Evolutionary conservation across 1,139 yeast species (phyloP).

Genomic region (Pichia sp.): DNA sequence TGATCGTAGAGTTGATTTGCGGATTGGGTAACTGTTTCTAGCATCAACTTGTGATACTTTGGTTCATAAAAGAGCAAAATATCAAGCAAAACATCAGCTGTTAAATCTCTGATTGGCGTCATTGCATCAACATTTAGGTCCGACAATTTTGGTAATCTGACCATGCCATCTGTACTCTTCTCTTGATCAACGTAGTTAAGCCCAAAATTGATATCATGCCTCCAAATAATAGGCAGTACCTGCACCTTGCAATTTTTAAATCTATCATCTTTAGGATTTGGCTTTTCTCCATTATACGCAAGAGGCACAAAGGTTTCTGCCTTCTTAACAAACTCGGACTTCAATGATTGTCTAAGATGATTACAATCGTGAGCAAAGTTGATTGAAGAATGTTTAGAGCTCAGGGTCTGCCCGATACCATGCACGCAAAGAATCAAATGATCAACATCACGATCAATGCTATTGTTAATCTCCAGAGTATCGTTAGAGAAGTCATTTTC

Average conservation of each 20-base stretch:
- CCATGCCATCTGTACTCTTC: conserved; percentile 27
- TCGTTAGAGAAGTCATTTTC: conserved; percentile 47
- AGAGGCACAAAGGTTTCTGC: conserved; percentile 31
- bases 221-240: conserved; percentile 73
- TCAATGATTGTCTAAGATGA: conserved; percentile 58
- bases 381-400: conserved; percentile 69
- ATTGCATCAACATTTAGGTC: conserved; percentile 81
- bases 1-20: conserved; percentile 61
- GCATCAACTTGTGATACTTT: conserved; percentile 53
- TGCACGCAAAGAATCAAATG: conserved; percentile 83
- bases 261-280: conserved; percentile 11
- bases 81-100: conserved; percentile 85
- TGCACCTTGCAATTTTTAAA: conserved; percentile 54
- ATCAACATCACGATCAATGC: conserved; percentile 51
- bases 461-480: conserved; percentile 22
- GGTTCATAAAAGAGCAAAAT: conserved; percentile 82
- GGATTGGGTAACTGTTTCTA: conserved; percentile 59
- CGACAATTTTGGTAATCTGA: conserved; percentile 56
- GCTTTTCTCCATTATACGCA: conserved; percentile 27
- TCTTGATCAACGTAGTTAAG: conserved; percentile 35
- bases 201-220: conserved; percentile 55
- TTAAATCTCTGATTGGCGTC: conserved; percentile 62
- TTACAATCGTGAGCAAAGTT: conserved; percentile 86
- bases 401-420: conserved; percentile 89
- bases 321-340: conserved; percentile 41